Conservation (phyloP, 78 protist species). For the Chrysochromulina tobinii region DNA sequence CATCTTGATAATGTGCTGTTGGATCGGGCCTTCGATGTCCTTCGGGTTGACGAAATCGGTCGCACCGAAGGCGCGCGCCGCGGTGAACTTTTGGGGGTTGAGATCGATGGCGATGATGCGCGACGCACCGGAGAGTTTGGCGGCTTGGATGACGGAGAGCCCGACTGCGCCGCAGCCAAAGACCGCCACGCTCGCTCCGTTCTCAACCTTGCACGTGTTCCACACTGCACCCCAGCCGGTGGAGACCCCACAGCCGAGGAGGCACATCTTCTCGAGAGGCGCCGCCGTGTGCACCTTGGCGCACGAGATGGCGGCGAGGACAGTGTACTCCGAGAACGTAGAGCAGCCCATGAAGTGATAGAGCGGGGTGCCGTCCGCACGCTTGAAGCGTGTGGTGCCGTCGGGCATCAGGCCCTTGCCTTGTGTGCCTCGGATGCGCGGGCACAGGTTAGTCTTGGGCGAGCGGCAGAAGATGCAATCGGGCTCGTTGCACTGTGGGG, state of each 20-base stretch:
- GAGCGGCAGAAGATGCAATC: constrained; percentile 21
- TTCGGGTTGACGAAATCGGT: neutral
- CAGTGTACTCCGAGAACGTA: neutral
- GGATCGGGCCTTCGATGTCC: neutral
- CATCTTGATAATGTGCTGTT: constrained; percentile 27
- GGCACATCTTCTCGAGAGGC: neutral
- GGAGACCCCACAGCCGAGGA: neutral
- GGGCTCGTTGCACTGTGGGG: neutral
- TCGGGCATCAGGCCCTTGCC: neutral
- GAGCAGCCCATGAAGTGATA: constrained; percentile 13
- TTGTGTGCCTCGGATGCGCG: constrained; percentile 2
- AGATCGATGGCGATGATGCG: neutral
- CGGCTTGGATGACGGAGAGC: neutral
- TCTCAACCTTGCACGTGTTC: neutral
- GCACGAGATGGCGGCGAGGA: neutral
- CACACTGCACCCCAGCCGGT: neutral
- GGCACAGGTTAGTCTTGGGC: constrained; percentile 2
- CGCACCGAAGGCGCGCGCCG: neutral
- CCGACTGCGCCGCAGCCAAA: neutral
- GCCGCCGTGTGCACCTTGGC: neutral
- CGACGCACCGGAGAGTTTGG: neutral
- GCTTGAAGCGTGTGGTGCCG: neutral
- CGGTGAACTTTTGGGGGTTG: neutral
- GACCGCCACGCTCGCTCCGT: neutral
- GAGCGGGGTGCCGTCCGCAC: neutral